phyloP scores from a whole-genome alignment of 306 rosid genomes.

The Datisca glomerata region DNA sequence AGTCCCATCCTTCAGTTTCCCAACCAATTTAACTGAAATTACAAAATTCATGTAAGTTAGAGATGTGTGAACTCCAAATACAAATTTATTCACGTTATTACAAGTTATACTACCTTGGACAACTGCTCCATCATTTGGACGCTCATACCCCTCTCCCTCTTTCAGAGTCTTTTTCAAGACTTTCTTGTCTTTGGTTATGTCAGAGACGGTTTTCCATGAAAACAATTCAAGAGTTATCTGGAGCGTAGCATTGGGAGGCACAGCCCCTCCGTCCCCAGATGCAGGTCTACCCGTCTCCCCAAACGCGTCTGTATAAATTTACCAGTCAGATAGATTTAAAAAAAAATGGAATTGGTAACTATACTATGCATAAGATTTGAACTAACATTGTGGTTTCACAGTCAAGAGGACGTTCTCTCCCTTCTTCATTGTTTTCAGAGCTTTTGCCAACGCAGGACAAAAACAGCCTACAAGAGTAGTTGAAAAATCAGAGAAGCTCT shows the following conservation, averaged over 20 bases:
- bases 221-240: constrained; percentile 57
- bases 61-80: no score
- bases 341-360: no score
- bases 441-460: constrained; percentile 67
- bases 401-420: constrained; percentile 63
- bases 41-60: no score
- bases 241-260: constrained; percentile 72
- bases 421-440: constrained; percentile 85
- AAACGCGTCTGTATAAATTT: constrained; percentile 46
- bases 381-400: constrained; percentile 71
- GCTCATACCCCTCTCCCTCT: constrained; percentile 83
- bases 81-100: no score
- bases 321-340: not conserved
- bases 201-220: constrained; percentile 76
- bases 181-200: constrained; percentile 58
- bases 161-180: constrained; percentile 54
- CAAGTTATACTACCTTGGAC: constrained; percentile 20
- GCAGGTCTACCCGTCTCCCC: constrained; percentile 69
- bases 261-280: constrained; percentile 39
- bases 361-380: not conserved
- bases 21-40: constrained; percentile 62
- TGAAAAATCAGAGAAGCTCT: not conserved
- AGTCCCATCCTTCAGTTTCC: constrained; percentile 66
- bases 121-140: constrained; percentile 76
- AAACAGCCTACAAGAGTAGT: constrained; percentile 34